These are phyloP conservation scores for Boletus rex-veris DNA, from an alignment of 768 basidiomycete species.

Conservation along the genomic window DNA sequence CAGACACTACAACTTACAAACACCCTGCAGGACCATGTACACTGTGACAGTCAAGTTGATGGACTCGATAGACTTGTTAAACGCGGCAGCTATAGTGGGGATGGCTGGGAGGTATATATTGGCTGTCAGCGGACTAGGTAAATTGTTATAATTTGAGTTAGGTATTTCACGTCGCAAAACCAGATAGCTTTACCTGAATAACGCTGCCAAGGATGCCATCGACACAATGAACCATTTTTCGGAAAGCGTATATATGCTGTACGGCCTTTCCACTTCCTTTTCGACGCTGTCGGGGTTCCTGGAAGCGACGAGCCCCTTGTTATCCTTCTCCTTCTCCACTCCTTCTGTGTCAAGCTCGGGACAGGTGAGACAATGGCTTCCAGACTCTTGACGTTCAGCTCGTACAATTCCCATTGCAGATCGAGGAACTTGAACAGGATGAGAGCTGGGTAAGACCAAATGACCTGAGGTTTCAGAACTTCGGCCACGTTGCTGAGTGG, in stretches of 20 bases:
- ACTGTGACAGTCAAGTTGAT: constrained; percentile 77
- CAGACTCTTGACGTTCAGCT: constrained; percentile 1
- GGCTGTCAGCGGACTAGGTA: constrained; percentile 59
- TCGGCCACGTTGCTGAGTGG: too few relatives aligned
- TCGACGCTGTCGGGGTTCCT: neutral
- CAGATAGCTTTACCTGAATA: constrained; percentile 51
- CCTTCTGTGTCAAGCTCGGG: neutral
- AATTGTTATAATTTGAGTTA: neutral
- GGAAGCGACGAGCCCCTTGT: neutral
- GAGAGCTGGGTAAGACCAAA: neutral
- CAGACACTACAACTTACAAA: constrained; percentile 32
- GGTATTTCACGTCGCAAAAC: neutral
- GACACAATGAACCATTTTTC: constrained; percentile 72
- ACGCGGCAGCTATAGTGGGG: constrained; percentile 55
- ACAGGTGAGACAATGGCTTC: neutral
- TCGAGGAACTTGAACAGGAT: neutral
- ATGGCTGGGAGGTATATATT: constrained; percentile 82
- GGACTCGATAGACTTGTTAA: constrained; percentile 62
- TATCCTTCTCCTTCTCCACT: neutral
- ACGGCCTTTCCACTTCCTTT: constrained; percentile 18
- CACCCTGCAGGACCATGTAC: constrained; percentile 51
- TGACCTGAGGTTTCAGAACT: too few relatives aligned
- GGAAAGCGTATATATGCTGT: constrained; percentile 47
- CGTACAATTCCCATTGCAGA: neutral
- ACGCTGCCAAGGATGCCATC: constrained; percentile 56